Percentiles rank a stretch among this genome's conserved stretches.
Conservation (phyloP, 108 stramenopile species). For the Cyclotella kingstonii region DNA sequence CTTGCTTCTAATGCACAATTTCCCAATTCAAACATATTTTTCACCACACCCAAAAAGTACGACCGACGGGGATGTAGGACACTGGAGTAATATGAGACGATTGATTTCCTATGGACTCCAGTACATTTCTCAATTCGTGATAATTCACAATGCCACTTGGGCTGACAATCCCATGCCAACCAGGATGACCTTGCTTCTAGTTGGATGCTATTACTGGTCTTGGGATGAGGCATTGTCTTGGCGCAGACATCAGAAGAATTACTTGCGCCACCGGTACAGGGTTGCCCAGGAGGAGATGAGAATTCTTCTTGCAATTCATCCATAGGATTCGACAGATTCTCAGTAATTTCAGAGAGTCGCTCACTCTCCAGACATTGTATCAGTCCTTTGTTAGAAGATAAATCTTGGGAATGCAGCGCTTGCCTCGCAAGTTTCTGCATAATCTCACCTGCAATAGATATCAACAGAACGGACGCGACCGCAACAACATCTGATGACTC, state of each 20-base stretch:
- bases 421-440: constrained; percentile 37
- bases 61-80: constrained; percentile 23
- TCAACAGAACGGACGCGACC: constrained; percentile 27
- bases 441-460: constrained; percentile 29
- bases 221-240: background rate
- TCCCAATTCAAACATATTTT: constrained; percentile 5
- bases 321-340: constrained; percentile 8
- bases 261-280: no score
- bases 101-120: constrained; percentile 20
- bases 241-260: background rate
- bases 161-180: constrained; percentile 31
- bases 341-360: no score
- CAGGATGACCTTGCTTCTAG: constrained; percentile 13
- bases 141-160: constrained; percentile 35
- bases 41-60: constrained; percentile 23
- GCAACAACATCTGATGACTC: constrained; percentile 29
- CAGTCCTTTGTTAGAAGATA: background rate
- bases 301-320: constrained; percentile 23
- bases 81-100: constrained; percentile 32
- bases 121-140: constrained; percentile 31
- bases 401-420: constrained; percentile 3
- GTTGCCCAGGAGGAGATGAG: background rate
- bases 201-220: background rate
- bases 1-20: background rate
- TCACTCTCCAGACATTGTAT: background rate